Percentiles rank a stretch among this genome's conserved stretches.
Evolutionary conservation across 129 eudicot genomes (phyloP).

Genomic region (Calendula officinalis): DNA sequence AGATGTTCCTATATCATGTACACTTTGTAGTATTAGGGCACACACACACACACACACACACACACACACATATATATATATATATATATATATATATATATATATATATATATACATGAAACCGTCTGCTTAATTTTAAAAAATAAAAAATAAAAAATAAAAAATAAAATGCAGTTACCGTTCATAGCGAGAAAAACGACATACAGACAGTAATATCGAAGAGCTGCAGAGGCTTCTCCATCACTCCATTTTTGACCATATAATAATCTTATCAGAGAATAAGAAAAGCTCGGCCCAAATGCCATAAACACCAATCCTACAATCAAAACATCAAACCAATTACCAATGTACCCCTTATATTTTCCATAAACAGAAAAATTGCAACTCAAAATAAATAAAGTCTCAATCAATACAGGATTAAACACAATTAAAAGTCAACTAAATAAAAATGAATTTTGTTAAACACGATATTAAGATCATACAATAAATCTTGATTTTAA

Average conservation of each 20-base stretch:
- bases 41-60: too few species aligned
- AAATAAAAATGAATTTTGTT: too few species aligned
- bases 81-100: too few species aligned
- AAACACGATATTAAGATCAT: too few species aligned
- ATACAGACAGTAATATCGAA: constrained; percentile 70
- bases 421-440: too few species aligned
- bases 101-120: too few species aligned
- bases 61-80: too few species aligned
- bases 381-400: too few species aligned
- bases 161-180: constrained; percentile 37
- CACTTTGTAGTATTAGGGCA: constrained; percentile 12
- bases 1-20: constrained; percentile 68
- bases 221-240: constrained; percentile 92
- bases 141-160: background rate
- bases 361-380: too few species aligned
- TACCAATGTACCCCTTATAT: background rate
- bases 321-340: constrained; percentile 18
- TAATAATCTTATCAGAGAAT: constrained; percentile 78
- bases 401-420: too few species aligned
- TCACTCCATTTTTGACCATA: constrained; percentile 98
- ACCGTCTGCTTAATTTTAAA: background rate
- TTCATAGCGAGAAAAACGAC: constrained; percentile 83
- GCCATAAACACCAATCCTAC: constrained; percentile 78
- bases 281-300: constrained; percentile 98
- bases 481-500: too few species aligned